Base-by-base conservation (phyloP, 164 flowering plant species). In the Santalum album region DNA sequence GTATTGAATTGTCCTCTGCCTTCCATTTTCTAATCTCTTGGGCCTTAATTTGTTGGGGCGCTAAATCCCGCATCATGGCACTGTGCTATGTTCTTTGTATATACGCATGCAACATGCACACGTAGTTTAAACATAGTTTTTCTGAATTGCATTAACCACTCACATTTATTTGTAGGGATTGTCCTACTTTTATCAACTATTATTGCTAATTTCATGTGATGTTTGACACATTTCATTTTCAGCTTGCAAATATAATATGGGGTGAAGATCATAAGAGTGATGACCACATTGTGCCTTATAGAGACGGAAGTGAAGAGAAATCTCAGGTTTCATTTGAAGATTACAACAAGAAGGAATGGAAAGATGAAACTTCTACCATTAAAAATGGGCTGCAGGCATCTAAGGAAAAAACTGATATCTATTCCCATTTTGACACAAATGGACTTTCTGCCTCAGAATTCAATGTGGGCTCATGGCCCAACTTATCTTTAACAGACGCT, bases 241-340 rank as follows among this genome's bases (percentile, higher is more conserved):
- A 87, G 96, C 75, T 87, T 49, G 58, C 75, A 24, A 75, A 72
- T 47, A 81, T 80, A 61, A 66, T 82, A 80, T 87, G 96, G 91
- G 91, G 75, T 56, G 87, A 80, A 69, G 72, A 59, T 58, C 68
- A 49, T 18, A 85, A 78, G 58, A 66, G 53, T 66, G 81, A 70
- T 51, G 90, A 83, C 57, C 86, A 77, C 52, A 77, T 82, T 66
- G 96, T 84, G 53, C 87, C 96, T 56, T 79, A 68, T 64, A 78
- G 69, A 1, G 72, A 70, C 52, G 70, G 60, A 62, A 67, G 51
- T 64, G 78, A 73, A 58, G 74, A 68, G 50, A 68, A 68, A 51
- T 51, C 67, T 54, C 45, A 49, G 25, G 51, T 23, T 61, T 39
- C 45, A 7, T 63, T 20, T 60, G 76, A 72, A 34, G 70, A 58